A percentile compares a stretch with the other conserved stretches of the same genome.
These are phyloP conservation scores for Penicillium hordei DNA, from an alignment of 2,329 filamentous ascomycete genomes.

Conservation along the genomic window DNA sequence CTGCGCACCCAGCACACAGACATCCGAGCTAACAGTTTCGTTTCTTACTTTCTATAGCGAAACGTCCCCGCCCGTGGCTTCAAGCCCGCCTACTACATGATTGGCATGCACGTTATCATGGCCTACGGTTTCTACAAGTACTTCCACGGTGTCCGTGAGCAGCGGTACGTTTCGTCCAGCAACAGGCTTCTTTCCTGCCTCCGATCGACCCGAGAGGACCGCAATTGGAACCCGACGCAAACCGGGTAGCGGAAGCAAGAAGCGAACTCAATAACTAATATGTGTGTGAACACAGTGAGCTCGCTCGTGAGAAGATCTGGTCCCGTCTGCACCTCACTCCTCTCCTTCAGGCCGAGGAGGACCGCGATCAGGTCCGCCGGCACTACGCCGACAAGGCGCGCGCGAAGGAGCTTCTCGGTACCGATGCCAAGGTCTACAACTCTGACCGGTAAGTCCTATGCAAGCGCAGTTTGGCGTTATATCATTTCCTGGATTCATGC, in stretches of 20 bases:
- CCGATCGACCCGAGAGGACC: conserved; percentile 14
- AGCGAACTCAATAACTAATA: background rate
- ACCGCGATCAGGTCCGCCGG: conserved; percentile 88
- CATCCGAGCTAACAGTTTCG: conserved; percentile 9
- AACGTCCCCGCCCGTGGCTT: conserved; percentile 92
- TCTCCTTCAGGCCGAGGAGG: conserved; percentile 91
- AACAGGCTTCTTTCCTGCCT: conserved; percentile 1
- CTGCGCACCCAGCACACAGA: conserved; percentile 2
- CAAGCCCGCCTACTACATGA: conserved; percentile 74
- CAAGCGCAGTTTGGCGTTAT: background rate
- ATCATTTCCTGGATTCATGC: background rate
- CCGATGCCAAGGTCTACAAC: conserved; percentile 82
- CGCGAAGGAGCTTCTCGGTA: conserved; percentile 86
- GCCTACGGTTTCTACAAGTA: conserved; percentile 87
- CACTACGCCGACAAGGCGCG: conserved; percentile 82
- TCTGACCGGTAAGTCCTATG: conserved; percentile 69
- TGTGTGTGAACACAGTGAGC: conserved; percentile 63
- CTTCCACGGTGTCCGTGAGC: conserved; percentile 79
- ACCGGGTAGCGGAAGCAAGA: background rate
- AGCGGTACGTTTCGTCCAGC: conserved; percentile 66
- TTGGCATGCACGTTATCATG: conserved; percentile 76
- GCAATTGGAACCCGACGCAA: conserved; percentile 11
- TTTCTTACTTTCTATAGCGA: conserved; percentile 55
- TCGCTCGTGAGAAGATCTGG: conserved; percentile 98
- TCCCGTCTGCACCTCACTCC: conserved; percentile 92